A percentile compares a stretch with the other conserved stretches of the same genome.
phyloP scores from a whole-genome alignment of 371 early-diverging fungal genomes.

The Syncephalastrum contaminatum region DNA sequence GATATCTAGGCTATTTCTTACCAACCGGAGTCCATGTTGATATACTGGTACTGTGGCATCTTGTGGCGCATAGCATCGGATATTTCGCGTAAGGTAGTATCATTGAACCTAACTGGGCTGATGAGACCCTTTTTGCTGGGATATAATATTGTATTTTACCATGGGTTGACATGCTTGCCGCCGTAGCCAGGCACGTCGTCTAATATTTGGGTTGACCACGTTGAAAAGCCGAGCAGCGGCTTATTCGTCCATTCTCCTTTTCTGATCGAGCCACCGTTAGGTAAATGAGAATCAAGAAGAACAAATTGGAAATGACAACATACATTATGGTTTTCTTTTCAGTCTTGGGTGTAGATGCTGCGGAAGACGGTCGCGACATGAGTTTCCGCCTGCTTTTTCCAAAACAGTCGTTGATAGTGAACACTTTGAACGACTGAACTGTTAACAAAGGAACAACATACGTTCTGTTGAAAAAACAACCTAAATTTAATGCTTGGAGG shows the following conservation, averaged over 20 bases:
- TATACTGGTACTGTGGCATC: slow-evolving; percentile 33
- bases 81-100: slow-evolving; percentile 24
- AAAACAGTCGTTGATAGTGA: no score
- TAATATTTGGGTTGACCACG: slow-evolving; percentile 37
- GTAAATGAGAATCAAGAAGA: no score
- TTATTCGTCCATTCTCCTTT: slow-evolving; percentile 22
- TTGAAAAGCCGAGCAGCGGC: slow-evolving; percentile 33
- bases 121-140: background rate
- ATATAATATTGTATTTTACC: slow-evolving; percentile 11
- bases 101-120: slow-evolving; percentile 25
- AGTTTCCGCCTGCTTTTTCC: no score
- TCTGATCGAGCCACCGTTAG: background rate
- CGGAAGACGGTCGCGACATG: no score
- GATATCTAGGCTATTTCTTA: background rate
- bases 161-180: slow-evolving; percentile 24
- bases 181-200: slow-evolving; percentile 38
- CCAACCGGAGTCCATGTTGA: slow-evolving; percentile 41
- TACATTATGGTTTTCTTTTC: no score
- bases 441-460: no score
- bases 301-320: no score
- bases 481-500: no score
- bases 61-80: slow-evolving; percentile 31
- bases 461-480: no score
- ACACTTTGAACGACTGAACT: no score
- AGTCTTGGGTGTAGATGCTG: no score